Evolutionary conservation across 1,284 basidiomycete species (phyloP), one percentile per base, ranked within the genome.

Genomic region (Cutaneotrichosporon cutaneum): DNA sequence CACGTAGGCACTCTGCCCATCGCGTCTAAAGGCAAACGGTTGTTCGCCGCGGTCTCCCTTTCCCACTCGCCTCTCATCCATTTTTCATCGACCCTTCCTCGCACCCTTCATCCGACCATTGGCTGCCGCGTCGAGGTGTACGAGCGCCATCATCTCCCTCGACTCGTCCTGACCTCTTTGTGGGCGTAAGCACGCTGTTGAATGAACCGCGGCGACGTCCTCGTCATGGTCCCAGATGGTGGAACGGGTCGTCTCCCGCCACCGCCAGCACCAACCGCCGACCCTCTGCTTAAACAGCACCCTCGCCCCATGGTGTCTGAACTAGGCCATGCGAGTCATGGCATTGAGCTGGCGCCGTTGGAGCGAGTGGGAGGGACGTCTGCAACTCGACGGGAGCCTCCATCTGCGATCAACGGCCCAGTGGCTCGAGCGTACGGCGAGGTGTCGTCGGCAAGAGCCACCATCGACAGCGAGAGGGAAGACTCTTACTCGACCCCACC

Each of bases 211-310:
- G 54, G 54, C 26, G 39, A 55, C 39, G 54, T 55, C 27, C 39
- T 45, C 36, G 42, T 45, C 39, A 55, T 55, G 54, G 54, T 30
- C 22, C 54, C 54, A 44, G 42, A 55, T 27, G 54, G 52, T 22
- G 52, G 54, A 45, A 30, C 39, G 16, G 56, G 33, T 50, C 30
- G 45, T 5, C 45, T 57, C 32, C 44, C 44, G 39, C 54, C 35
- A 22, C 36, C 53, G 35, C 22, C 24, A 47, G 45, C 48, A 32
- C 48, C 48, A 32, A 5, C 26, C 18, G 32, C 52, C 18, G 33
- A 32, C 21, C 22, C 30, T 35, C 21, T 33, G n/a, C 4, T 22
- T n/a, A 32, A 35, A n/a, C 26, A 30, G 27, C 50, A 52, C 51
- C 30, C 21, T 32, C 10, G 32, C 3, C 21, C 51, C 32, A 21